Conservation (phyloP, 2,329 filamentous ascomycete species). For the Rutstroemia sp. region DNA sequence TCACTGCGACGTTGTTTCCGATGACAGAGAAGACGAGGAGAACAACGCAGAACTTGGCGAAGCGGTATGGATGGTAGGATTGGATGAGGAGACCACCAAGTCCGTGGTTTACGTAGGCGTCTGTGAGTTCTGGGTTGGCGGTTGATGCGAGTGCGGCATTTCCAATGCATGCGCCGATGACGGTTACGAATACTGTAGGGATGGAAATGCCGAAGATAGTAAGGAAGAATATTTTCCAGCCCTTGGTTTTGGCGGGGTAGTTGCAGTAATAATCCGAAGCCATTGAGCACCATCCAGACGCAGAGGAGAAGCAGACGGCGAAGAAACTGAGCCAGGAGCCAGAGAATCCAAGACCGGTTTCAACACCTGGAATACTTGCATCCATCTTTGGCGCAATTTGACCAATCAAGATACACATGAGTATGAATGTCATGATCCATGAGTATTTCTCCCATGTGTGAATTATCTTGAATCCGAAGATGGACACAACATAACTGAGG, state of each 20-base stretch:
- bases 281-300: slow-evolving; percentile 27
- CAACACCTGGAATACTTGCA: slow-evolving; percentile 28
- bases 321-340: slow-evolving; percentile 27
- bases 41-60: slow-evolving; percentile 39
- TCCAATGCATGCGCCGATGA: slow-evolving; percentile 36
- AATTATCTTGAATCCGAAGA: slow-evolving; percentile 34
- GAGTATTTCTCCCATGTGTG: slow-evolving; percentile 41
- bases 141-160: slow-evolving; percentile 30
- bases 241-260: slow-evolving; percentile 26
- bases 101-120: slow-evolving; percentile 35
- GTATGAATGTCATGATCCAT: slow-evolving; percentile 40
- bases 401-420: slow-evolving; percentile 40
- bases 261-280: slow-evolving; percentile 29
- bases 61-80: slow-evolving; percentile 38
- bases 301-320: slow-evolving; percentile 25
- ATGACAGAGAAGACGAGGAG: slow-evolving; percentile 27
- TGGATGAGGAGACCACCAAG: slow-evolving; percentile 40
- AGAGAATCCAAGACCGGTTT: slow-evolving; percentile 30
- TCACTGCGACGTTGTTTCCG: slow-evolving; percentile 27
- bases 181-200: slow-evolving; percentile 34
- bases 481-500: slow-evolving; percentile 24
- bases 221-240: slow-evolving; percentile 27
- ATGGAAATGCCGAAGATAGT: slow-evolving; percentile 24
- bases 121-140: slow-evolving; percentile 33
- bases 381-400: slow-evolving; percentile 38